Percentiles rank a stretch among this genome's conserved stretches.
Evolutionary conservation across 768 basidiomycete species (phyloP).

Genomic region (Naganishia antarctica): DNA sequence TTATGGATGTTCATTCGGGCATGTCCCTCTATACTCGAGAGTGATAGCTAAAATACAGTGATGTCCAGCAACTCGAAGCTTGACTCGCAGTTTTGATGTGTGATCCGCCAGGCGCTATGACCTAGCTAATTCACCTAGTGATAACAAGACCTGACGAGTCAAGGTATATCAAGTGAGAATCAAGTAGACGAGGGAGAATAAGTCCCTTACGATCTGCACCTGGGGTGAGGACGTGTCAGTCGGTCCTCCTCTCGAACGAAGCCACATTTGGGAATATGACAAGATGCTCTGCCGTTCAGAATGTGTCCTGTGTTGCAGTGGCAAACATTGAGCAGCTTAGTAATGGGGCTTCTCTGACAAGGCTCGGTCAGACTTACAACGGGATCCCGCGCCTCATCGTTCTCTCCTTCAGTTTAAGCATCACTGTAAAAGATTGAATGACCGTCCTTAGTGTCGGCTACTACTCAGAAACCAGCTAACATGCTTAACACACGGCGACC

Average conservation of each 20-base stretch:
- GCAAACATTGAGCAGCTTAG: not conserved
- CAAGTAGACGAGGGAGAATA: not conserved
- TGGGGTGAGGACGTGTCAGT: not conserved
- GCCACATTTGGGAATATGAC: not conserved
- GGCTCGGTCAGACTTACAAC: not conserved
- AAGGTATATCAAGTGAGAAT: not conserved
- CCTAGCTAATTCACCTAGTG: not conserved
- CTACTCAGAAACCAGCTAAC: too few relatives aligned
- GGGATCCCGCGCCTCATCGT: not conserved
- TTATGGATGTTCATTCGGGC: too few relatives aligned
- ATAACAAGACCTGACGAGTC: not conserved
- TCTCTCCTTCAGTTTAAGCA: slow-evolving; percentile 3
- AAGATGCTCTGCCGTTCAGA: not conserved
- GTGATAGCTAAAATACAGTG: not conserved
- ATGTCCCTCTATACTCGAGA: not conserved
- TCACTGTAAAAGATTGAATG: not conserved
- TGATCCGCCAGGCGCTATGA: not conserved
- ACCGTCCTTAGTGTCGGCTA: not conserved
- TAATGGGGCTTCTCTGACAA: too few relatives aligned
- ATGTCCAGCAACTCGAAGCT: not conserved
- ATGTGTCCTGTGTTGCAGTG: not conserved
- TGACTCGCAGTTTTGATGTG: not conserved
- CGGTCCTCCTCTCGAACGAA: not conserved
- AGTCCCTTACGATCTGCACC: slow-evolving; percentile 8
- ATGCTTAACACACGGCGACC: not conserved